Evolutionary conservation across 192 early-diverging fungal genomes (phyloP).

Genomic region (Gamsiella multidivaricata): DNA sequence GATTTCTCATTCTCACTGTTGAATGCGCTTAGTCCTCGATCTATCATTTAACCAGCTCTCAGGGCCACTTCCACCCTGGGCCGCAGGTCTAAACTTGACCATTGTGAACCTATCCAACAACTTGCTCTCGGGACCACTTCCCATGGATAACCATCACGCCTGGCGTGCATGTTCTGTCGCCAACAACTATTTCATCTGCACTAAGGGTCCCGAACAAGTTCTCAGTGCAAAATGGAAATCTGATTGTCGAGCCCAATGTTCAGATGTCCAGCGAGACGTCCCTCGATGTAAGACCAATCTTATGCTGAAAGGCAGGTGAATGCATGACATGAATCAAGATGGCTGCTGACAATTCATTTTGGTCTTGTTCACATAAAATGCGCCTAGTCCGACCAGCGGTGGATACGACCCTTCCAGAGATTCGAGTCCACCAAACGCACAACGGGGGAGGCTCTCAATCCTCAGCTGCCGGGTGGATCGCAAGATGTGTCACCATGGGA

Average conservation of each 20-base stretch:
- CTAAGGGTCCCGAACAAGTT: constrained; percentile 42
- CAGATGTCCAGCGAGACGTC: constrained; percentile 16
- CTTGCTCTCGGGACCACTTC: constrained; percentile 33
- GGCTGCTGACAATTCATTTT: not conserved
- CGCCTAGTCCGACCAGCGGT: constrained; percentile 33
- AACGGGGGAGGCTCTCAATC: constrained; percentile 1
- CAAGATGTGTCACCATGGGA: not conserved
- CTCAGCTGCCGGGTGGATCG: not conserved
- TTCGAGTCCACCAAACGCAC: constrained; percentile 13
- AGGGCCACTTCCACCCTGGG: constrained; percentile 39
- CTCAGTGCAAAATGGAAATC: constrained; percentile 35
- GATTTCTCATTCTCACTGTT: not conserved
- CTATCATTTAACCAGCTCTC: constrained; percentile 45
- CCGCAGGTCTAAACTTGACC: constrained; percentile 37
- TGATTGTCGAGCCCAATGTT: constrained; percentile 31
- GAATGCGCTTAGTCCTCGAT: constrained; percentile 21
- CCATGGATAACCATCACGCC: constrained; percentile 29
- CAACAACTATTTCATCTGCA: constrained; percentile 47
- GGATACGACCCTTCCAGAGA: constrained; percentile 29
- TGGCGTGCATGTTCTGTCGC: constrained; percentile 44
- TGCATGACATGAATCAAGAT: not conserved
- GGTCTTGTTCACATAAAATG: not conserved
- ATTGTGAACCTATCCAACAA: constrained; percentile 45
- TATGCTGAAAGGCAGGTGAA: not conserved
- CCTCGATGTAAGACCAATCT: constrained; percentile 41